Conservation (phyloP, 768 basidiomycete genomes). For the Cystofilobasidium macerans region DNA sequence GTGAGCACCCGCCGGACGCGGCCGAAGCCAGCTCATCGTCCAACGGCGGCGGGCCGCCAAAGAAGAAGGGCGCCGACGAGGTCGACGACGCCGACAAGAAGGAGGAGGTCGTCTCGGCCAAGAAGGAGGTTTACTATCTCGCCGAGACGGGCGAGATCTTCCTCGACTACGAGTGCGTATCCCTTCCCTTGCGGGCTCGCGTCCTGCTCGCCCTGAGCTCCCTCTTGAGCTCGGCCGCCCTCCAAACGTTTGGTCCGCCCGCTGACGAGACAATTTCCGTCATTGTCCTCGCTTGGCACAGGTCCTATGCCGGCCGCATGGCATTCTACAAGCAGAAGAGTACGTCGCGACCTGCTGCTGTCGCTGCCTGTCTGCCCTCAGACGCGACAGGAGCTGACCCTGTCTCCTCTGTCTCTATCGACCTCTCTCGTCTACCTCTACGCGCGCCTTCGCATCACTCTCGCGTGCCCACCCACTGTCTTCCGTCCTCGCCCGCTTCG, state of each 20-base stretch:
- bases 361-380: background rate
- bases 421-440: background rate
- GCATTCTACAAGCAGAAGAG: conserved; percentile 82
- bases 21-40: too few relatives aligned
- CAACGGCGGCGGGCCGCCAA: too few relatives aligned
- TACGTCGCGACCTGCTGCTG: background rate
- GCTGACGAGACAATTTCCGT: background rate
- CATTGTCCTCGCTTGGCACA: conserved; percentile 28
- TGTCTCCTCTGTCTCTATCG: background rate
- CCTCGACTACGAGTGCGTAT: conserved; percentile 79
- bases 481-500: too few relatives aligned
- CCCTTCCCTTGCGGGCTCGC: too few relatives aligned
- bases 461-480: background rate
- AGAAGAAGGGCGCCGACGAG: background rate
- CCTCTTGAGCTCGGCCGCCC: too few relatives aligned
- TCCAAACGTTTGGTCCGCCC: background rate
- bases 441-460: background rate
- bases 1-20: too few relatives aligned
- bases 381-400: background rate
- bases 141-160: conserved; percentile 95
- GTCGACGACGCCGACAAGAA: background rate
- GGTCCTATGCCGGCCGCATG: conserved; percentile 79
- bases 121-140: conserved; percentile 70
- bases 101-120: background rate
- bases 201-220: too few relatives aligned